phyloP scores from a whole-genome alignment of 139 green algal species.

The Chlorella sp. region DNA sequence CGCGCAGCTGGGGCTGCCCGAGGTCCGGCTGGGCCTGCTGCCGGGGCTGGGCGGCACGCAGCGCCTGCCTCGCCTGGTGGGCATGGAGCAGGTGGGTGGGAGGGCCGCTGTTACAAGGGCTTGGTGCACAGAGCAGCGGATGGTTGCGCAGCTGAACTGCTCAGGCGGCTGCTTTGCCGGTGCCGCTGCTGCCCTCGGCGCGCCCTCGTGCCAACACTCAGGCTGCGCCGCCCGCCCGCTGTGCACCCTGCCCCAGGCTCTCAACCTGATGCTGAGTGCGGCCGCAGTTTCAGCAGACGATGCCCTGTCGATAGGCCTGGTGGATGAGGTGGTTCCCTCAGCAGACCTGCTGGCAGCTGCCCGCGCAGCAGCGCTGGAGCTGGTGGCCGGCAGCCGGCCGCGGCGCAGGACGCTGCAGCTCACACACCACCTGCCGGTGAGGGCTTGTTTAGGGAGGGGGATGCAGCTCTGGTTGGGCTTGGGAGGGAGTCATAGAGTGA shows the following conservation, averaged over 20 bases:
- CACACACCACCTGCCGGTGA: constrained; percentile 9
- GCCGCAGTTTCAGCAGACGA: constrained; percentile 38
- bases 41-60: constrained; percentile 97
- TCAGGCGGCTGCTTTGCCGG: no score
- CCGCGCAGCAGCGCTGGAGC: constrained; percentile 73
- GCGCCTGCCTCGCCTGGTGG: constrained; percentile 93
- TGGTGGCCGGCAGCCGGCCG: constrained; percentile 61
- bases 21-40: constrained; percentile 95
- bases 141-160: not conserved
- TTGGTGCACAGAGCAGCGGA: constrained; percentile 91
- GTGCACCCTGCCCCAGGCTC: not conserved
- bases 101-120: no score
- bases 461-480: no score
- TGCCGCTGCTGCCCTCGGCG: no score
- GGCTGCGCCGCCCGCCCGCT: not conserved
- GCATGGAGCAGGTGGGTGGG: constrained; percentile 83
- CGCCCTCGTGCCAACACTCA: no score
- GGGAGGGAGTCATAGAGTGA: no score
- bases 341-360: constrained; percentile 68
- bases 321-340: constrained; percentile 81
- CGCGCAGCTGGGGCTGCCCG: constrained; percentile 88
- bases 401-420: constrained; percentile 49
- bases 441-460: not conserved
- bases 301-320: constrained; percentile 78
- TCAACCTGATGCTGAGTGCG: constrained; percentile 18